Percentiles rank a stretch among this genome's conserved stretches.
Evolutionary conservation across 2,329 filamentous ascomycete genomes (phyloP).

Genomic region (Karstenula rhodostoma): DNA sequence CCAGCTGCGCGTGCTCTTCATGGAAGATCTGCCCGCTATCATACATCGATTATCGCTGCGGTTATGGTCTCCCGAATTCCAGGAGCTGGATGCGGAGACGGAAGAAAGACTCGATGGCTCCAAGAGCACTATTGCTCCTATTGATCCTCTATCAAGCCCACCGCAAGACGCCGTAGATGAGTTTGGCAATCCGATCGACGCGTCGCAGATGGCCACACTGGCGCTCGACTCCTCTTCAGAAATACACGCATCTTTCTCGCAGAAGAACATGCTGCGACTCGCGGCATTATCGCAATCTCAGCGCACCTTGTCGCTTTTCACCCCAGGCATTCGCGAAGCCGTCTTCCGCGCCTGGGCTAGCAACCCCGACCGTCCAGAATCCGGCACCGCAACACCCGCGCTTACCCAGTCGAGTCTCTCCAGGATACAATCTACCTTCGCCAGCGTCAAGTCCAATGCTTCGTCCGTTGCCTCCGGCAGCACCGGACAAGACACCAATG

Average conservation of each 20-base stretch:
- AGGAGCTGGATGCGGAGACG: slow-evolving; percentile 65
- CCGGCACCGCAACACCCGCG: slow-evolving; percentile 51
- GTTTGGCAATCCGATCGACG: slow-evolving; percentile 78
- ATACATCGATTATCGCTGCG: slow-evolving; percentile 91
- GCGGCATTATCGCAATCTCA: slow-evolving; percentile 87
- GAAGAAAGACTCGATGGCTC: slow-evolving; percentile 59
- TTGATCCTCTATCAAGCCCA: slow-evolving; percentile 83
- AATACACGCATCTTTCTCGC: slow-evolving; percentile 88
- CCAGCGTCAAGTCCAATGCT: slow-evolving; percentile 57
- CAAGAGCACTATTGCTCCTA: slow-evolving; percentile 64
- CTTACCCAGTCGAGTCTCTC: slow-evolving; percentile 56
- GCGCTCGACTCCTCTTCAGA: slow-evolving; percentile 82
- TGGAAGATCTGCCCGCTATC: slow-evolving; percentile 96
- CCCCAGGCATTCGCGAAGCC: slow-evolving; percentile 86
- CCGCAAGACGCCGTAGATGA: slow-evolving; percentile 84
- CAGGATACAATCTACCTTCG: slow-evolving; percentile 55
- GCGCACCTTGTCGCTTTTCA: slow-evolving; percentile 88
- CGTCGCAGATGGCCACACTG: slow-evolving; percentile 77
- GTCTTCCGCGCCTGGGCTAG: slow-evolving; percentile 94
- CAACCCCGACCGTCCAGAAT: slow-evolving; percentile 73
- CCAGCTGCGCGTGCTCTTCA: slow-evolving; percentile 90
- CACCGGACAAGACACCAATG: slow-evolving; percentile 58
- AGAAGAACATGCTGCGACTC: slow-evolving; percentile 88
- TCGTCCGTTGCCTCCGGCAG: slow-evolving; percentile 47
- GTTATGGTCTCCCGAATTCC: slow-evolving; percentile 88